Evolutionary conservation across 2,329 filamentous ascomycete genomes (phyloP), one percentile per base, ranked within the genome.

Genomic region (Hypoxylon sp.): DNA sequence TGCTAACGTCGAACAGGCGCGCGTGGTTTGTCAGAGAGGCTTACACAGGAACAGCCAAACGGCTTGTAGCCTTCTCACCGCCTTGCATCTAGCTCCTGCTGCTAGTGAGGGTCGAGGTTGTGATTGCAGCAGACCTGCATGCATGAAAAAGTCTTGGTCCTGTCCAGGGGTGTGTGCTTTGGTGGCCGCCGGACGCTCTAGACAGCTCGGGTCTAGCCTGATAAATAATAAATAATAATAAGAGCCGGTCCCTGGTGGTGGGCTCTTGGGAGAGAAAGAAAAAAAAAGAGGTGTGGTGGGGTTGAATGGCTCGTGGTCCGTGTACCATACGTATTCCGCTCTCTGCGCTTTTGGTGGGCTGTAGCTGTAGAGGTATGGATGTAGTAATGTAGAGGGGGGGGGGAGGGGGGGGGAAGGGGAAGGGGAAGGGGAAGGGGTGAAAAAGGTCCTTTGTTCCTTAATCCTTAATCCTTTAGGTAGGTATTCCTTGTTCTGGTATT

Each of bases 51-150:
- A 41, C 57, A 65, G 62, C 68, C 68, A 70, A 70, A 70, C 68
- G 67, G 66, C 67, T 70, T 60, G 52, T 63, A 67, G 64, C 67
- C 67, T 67, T 61, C 61, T 69, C 67, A 70, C 68, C 68, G 68
- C 68, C 66, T 68, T 64, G 62, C 58, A 57, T 65, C 59, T 63
- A 63, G 59, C 61, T 58, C 51, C 55, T 45, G 30, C 17, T 53
- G 43, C 51, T 56, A 54, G 45, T 45, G 61, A 60, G 55, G 55
- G 30, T 60, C 51, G 46, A 57, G 59, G 60, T 60, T 63, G 65
- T 67, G 63, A 65, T 63, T 63, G 63, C 51, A 63, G 64, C 57
- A 37, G 32, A 38, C 45, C 55, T 66, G 63, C 65, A 67, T 67
- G 64, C 60, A 64, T 63, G 47, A 51, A 51, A 46, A 51, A 46